These are phyloP conservation scores for Pterula multifida DNA, from an alignment of 1,284 basidiomycete genomes.

Conservation along the genomic window DNA sequence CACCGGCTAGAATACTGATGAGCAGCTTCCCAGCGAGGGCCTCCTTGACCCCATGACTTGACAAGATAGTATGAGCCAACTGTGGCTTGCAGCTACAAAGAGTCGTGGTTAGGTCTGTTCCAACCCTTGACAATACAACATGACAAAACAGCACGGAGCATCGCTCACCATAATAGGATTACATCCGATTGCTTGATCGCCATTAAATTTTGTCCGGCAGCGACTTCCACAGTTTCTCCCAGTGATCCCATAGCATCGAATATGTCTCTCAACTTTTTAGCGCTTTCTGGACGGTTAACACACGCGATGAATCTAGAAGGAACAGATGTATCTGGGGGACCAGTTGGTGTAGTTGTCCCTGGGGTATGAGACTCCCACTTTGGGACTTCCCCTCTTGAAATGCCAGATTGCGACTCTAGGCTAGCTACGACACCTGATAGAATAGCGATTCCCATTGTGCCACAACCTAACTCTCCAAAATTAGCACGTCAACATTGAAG, in stretches of 20 bases:
- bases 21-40: conserved; percentile 86
- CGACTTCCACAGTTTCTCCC: conserved; percentile 58
- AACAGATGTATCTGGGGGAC: conserved; percentile 48
- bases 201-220: conserved; percentile 58
- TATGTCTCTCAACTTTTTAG: conserved; percentile 51
- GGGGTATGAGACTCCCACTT: conserved; percentile 81
- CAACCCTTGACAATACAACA: background rate
- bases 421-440: conserved; percentile 82
- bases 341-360: conserved; percentile 69
- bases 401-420: conserved; percentile 35
- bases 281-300: conserved; percentile 74
- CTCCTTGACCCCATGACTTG: conserved; percentile 72
- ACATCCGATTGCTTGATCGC: conserved; percentile 75
- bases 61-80: conserved; percentile 67
- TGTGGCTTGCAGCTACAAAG: conserved; percentile 86
- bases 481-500: conserved; percentile 3
- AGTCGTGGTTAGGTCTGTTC: background rate
- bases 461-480: conserved; percentile 60
- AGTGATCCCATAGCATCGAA: conserved; percentile 50
- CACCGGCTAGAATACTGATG: conserved; percentile 93
- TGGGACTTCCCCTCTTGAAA: conserved; percentile 12
- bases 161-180: conserved; percentile 71
- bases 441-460: conserved; percentile 97
- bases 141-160: no score
- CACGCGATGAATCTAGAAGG: conserved; percentile 85